phyloP scores from a whole-genome alignment of 179 eudicot species.

The Beta lomatogona region DNA sequence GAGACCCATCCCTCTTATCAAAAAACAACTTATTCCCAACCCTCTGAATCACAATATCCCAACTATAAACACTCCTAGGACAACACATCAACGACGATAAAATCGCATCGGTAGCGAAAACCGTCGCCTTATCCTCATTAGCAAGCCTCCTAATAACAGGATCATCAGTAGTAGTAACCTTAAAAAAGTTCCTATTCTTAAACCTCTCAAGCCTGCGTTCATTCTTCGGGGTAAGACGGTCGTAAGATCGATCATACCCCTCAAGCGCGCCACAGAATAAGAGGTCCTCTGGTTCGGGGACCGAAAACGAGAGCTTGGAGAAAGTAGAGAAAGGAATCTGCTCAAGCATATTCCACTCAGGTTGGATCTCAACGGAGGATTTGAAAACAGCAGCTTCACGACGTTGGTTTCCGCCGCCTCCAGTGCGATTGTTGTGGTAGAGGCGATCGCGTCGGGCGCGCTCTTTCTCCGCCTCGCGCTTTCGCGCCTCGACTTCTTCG shows the following conservation, averaged over 20 bases:
- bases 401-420: conserved; percentile 33
- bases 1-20: conserved; percentile 91
- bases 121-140: conserved; percentile 95
- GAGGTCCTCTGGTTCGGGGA: conserved; percentile 84
- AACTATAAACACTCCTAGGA: conserved; percentile 82
- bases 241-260: conserved; percentile 64
- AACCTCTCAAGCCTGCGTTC: conserved; percentile 75
- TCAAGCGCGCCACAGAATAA: conserved; percentile 73
- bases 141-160: conserved; percentile 85
- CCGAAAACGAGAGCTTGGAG: conserved; percentile 68
- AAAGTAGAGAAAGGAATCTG: conserved; percentile 94
- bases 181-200: conserved; percentile 83
- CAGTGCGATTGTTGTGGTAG: conserved; percentile 61
- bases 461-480: conserved; percentile 87
- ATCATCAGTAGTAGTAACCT: conserved; percentile 92
- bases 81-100: conserved; percentile 83
- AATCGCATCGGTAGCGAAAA: conserved; percentile 83
- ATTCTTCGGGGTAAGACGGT: conserved; percentile 74
- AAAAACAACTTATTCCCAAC: conserved; percentile 92
- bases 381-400: conserved; percentile 84
- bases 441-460: conserved; percentile 73
- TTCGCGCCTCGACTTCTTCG: conserved; percentile 82
- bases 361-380: conserved; percentile 88
- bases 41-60: conserved; percentile 94
- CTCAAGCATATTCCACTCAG: conserved; percentile 98